phyloP scores from a whole-genome alignment of 2,329 filamentous ascomycete genomes.

The Trichoderma polysporum region DNA sequence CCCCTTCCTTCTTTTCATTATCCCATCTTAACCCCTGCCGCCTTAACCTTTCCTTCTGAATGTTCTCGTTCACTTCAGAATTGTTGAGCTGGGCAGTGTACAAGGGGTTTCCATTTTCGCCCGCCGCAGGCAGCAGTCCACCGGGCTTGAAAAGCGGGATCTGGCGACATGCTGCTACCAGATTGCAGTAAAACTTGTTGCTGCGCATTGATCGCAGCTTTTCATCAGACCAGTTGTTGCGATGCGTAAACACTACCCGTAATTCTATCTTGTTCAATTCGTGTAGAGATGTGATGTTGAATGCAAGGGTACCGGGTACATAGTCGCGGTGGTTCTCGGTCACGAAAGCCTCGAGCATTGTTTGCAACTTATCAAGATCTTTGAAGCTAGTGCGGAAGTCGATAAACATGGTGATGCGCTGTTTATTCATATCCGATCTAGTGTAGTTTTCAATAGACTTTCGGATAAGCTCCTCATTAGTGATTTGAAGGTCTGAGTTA shows the following conservation, averaged over 20 bases:
- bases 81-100: neutral
- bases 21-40: neutral
- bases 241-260: conserved; percentile 64
- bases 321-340: conserved; percentile 59
- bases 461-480: conserved; percentile 68
- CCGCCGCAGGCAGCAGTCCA: neutral
- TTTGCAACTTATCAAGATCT: conserved; percentile 64
- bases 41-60: neutral
- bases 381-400: conserved; percentile 69
- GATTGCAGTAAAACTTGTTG: conserved; percentile 72
- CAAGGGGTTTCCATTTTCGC: neutral
- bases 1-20: neutral
- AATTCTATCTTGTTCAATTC: conserved; percentile 34
- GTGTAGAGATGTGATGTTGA: conserved; percentile 59
- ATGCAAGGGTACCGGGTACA: conserved; percentile 60
- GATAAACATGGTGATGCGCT: conserved; percentile 64
- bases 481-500: conserved; percentile 32
- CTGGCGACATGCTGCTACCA: conserved; percentile 67
- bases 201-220: conserved; percentile 65
- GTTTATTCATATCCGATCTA: conserved; percentile 41
- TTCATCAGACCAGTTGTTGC: conserved; percentile 74
- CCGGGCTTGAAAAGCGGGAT: conserved; percentile 57
- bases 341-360: conserved; percentile 64
- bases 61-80: neutral
- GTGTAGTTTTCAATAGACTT: conserved; percentile 11